Evolutionary conservation across 31 red algal species (phyloP).

Genomic region (Porphyra umbilicalis): DNA sequence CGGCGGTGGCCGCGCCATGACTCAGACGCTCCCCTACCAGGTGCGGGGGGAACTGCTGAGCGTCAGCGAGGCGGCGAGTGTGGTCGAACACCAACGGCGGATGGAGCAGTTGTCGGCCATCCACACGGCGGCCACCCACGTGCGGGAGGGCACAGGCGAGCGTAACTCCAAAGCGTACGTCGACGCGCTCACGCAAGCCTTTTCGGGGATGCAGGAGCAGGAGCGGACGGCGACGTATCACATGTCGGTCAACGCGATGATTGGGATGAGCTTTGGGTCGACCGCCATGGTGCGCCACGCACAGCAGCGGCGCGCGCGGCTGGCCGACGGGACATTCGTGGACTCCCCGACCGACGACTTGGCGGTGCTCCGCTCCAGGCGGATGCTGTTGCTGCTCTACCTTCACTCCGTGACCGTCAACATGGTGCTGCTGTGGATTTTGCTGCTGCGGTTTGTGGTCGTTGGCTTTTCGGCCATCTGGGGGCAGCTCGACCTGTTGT

Average conservation of each 20-base stretch:
- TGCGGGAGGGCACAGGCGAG: background rate
- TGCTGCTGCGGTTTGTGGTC: slow-evolving; percentile 38
- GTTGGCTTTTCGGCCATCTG: slow-evolving; percentile 35
- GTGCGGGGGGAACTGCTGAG: background rate
- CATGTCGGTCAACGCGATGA: slow-evolving; percentile 50
- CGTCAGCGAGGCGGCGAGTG: background rate
- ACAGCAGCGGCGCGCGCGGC: slow-evolving; percentile 23
- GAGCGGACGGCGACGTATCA: slow-evolving; percentile 15
- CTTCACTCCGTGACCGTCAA: slow-evolving; percentile 71
- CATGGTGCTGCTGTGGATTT: slow-evolving; percentile 63
- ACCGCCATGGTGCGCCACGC: slow-evolving; percentile 46
- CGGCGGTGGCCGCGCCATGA: too few relatives aligned
- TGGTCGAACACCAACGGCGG: background rate
- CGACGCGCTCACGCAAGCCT: background rate
- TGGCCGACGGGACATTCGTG: background rate
- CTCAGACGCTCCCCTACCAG: background rate
- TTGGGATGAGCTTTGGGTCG: slow-evolving; percentile 68
- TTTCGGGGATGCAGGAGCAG: background rate
- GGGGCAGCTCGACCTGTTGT: slow-evolving; percentile 20
- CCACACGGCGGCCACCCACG: background rate
- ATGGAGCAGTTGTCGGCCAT: background rate
- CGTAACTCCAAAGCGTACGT: background rate
- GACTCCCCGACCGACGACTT: slow-evolving; percentile 25
- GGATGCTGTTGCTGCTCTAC: slow-evolving; percentile 62
- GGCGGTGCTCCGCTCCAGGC: slow-evolving; percentile 34